These are phyloP conservation scores for Nannochloropsis oceanica DNA, from an alignment of 108 stramenopile species.

Conservation along the genomic window DNA sequence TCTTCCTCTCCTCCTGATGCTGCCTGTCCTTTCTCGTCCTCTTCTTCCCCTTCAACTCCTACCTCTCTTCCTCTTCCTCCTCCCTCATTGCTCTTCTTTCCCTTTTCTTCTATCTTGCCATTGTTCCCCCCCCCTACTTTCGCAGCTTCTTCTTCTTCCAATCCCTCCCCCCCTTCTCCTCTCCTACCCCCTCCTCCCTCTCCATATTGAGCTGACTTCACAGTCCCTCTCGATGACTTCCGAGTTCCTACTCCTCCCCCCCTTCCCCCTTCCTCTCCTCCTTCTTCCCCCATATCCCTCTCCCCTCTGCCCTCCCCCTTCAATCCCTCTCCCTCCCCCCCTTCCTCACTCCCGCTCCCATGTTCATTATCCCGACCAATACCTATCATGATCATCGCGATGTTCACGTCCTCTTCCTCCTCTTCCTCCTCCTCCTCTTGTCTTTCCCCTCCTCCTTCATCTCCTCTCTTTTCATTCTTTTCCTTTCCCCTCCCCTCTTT, in stretches of 20 bases:
- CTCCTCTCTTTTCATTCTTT: not conserved
- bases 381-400: not conserved
- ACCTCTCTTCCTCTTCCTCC: not conserved
- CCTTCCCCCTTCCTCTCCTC: not conserved
- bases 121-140: not conserved
- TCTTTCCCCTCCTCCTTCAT: not conserved
- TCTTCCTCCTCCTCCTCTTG: not conserved
- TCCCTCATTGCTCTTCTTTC: not conserved
- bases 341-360: not conserved
- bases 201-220: not conserved
- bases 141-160: not conserved
- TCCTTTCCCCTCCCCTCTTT: not conserved
- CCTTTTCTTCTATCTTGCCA: not conserved
- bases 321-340: not conserved
- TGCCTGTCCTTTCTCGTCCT: not conserved
- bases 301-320: not conserved
- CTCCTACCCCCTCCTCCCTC: not conserved
- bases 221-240: not conserved
- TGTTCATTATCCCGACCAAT: not conserved
- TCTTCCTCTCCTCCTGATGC: not conserved
- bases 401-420: not conserved
- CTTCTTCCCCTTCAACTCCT: not conserved
- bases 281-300: not conserved
- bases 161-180: not conserved
- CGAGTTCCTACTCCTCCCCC: not conserved